Evolutionary conservation across 176 grass and related monocot genomes (phyloP), one percentile per base, ranked within the genome.

Genomic region (Tuctoria greenei): DNA sequence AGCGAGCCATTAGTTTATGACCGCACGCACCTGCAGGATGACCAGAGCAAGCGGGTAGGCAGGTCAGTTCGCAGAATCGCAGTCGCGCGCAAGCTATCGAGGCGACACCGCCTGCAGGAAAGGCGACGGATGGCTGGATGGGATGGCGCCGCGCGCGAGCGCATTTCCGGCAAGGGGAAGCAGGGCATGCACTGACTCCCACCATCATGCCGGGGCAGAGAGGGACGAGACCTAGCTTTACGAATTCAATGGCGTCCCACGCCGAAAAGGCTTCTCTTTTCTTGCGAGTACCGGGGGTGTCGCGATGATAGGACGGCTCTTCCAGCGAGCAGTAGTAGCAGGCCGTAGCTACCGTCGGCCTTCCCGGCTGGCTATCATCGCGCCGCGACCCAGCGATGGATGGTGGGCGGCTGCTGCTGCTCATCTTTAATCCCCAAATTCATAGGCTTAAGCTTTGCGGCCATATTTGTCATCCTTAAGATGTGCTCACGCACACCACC

Each of bases 191-290:
- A 56, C 84, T 57, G 78, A 76, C 47, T 58, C 67, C 78, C 84
- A 71, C 84, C 39, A 77, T 71, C 77, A 54, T 64, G 83, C 72
- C 66, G 72, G 69, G 78, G 68, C 79, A 59, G 66, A 68, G 50
- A 58, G 28, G n/a, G 62, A 40, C 31, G 37, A 3, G 11, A 27
- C 42, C 41, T 65, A 72, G 40, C 85, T 87, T 82, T 82, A 82
- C 60, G 73, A 82, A 82, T 82, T 87, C 4, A 82, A 72, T 77
- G 85, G 50, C 64, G 31, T 31, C 31, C 31, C 3, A 31, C 31
- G 31, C 35, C 36, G 0, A 59, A 74, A 71, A 74, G 52, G 26
- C 52, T 56, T 43, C 42, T 39, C 17, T 59, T 41, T 73, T 42
- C 5, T 13, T 14, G 20, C 31, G 34, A 16, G 57, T 31, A 61